Conservation (phyloP, 208 protist species). For the Acanthamoeba lenticulata region DNA sequence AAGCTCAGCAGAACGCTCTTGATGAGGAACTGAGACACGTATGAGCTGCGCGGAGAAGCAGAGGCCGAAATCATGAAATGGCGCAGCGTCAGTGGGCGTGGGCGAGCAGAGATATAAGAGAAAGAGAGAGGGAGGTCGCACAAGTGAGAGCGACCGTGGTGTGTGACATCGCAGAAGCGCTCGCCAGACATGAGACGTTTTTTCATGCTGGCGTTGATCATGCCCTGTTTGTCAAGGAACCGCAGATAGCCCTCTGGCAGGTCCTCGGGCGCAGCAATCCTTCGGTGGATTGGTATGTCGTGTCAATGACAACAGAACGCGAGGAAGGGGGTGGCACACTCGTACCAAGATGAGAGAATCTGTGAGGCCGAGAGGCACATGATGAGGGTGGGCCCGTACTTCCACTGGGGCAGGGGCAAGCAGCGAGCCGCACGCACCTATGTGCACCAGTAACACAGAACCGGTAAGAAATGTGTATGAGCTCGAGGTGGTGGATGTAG, state of each 20-base stretch:
- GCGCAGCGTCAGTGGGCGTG: background rate
- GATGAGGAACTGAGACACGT: background rate
- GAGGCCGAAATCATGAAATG: no score
- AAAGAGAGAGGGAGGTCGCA: background rate
- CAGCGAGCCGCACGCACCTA: conserved; percentile 33
- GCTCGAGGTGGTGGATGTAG: background rate
- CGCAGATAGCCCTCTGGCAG: conserved; percentile 28
- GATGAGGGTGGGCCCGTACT: conserved; percentile 1
- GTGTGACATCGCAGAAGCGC: conserved; percentile 4
- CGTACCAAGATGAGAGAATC: conserved; percentile 17
- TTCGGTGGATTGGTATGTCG: no score
- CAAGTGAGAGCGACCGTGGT: background rate
- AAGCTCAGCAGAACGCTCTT: conserved; percentile 5
- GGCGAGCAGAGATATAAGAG: background rate
- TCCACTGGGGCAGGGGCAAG: background rate
- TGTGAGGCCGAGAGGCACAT: conserved; percentile 62
- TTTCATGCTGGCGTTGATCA: conserved; percentile 34
- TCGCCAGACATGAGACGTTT: background rate
- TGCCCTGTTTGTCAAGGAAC: conserved; percentile 30
- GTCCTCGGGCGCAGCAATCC: conserved; percentile 18
- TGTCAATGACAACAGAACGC: background rate
- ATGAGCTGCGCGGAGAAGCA: background rate
- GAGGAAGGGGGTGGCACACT: background rate
- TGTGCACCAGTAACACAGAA: background rate
- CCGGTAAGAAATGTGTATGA: no score